Conservation (phyloP, 805 yeast genomes). For the Yarrowia divulgata region DNA sequence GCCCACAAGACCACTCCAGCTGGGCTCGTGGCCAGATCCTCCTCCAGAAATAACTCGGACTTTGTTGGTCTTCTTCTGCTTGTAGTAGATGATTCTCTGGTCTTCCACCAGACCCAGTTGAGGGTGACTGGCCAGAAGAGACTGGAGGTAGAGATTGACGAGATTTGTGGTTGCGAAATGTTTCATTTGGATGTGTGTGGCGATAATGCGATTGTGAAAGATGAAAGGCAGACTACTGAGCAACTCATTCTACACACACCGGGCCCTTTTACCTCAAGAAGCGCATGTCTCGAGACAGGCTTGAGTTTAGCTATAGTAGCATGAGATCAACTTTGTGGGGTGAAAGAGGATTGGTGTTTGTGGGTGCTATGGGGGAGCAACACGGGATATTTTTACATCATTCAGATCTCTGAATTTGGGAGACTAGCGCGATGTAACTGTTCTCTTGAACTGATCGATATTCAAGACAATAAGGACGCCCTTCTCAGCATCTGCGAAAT, state of each 20-base stretch:
- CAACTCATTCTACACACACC: neutral
- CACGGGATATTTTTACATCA: neutral
- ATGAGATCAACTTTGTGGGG: slow-evolving; percentile 17
- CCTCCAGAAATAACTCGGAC: slow-evolving; percentile 64
- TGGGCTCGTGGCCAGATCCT: slow-evolving; percentile 64
- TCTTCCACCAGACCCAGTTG: slow-evolving; percentile 33
- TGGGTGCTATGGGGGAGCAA: neutral
- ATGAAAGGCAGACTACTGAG: neutral
- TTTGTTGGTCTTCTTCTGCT: slow-evolving; percentile 44
- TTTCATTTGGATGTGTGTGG: slow-evolving; percentile 16
- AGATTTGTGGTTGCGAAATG: slow-evolving; percentile 12
- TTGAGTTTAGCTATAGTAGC: neutral
- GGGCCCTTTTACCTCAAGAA: slow-evolving; percentile 11
- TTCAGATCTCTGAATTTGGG: neutral
- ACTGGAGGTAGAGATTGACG: slow-evolving; percentile 28
- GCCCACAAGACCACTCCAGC: slow-evolving; percentile 92
- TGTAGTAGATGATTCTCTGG: slow-evolving; percentile 25
- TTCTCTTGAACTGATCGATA: no score
- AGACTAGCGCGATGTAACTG: neutral
- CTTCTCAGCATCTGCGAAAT: no score
- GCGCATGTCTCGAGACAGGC: slow-evolving; percentile 8
- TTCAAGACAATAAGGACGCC: no score
- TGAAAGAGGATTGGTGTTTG: neutral
- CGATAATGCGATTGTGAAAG: no score
- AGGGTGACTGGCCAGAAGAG: slow-evolving; percentile 24